Conservation (phyloP, 495 filamentous ascomycete genomes). For the Coniosporium apollinis region DNA sequence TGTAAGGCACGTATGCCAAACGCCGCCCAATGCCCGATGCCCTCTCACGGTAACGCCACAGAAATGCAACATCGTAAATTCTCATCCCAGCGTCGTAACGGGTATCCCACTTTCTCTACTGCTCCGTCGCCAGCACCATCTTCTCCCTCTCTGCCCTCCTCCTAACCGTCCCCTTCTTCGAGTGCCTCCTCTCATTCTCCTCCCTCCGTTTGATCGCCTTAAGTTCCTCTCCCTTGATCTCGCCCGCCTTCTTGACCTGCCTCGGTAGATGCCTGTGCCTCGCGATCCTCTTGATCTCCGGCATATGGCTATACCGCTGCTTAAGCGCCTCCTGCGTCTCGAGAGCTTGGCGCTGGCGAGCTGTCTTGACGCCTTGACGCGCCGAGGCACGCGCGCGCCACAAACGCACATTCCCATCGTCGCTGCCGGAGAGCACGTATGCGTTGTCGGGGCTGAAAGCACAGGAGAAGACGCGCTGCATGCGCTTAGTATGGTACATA, state of each 20-base stretch:
- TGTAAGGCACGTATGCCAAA: too few relatives aligned
- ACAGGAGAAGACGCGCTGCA: slow-evolving; percentile 87
- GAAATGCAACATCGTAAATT: too few relatives aligned
- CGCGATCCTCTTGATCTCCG: slow-evolving; percentile 79
- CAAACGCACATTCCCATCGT: slow-evolving; percentile 86
- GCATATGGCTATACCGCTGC: slow-evolving; percentile 84
- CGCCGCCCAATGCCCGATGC: too few relatives aligned
- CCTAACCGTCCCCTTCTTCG: slow-evolving; percentile 54
- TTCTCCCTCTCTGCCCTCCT: slow-evolving; percentile 80
- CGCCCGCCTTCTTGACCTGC: slow-evolving; percentile 89
- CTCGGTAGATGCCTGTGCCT: slow-evolving; percentile 85
- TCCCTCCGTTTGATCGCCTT: slow-evolving; percentile 70
- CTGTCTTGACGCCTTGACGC: slow-evolving; percentile 69
- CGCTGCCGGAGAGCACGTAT: slow-evolving; percentile 71
- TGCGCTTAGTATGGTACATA: slow-evolving; percentile 92
- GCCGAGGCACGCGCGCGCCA: slow-evolving; percentile 84
- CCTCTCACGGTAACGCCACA: too few relatives aligned
- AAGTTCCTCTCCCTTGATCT: slow-evolving; percentile 90
- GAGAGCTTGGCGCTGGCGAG: slow-evolving; percentile 65
- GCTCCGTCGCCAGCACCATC: slow-evolving; percentile 64
- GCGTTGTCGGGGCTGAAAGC: slow-evolving; percentile 76
- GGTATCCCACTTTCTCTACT: too few relatives aligned
- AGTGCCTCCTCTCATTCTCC: slow-evolving; percentile 89
- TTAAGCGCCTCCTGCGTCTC: slow-evolving; percentile 81
- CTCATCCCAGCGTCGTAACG: too few relatives aligned